Evolutionary conservation across 768 basidiomycete genomes (phyloP), one percentile per base, ranked within the genome.

Genomic region (Suillus discolor): DNA sequence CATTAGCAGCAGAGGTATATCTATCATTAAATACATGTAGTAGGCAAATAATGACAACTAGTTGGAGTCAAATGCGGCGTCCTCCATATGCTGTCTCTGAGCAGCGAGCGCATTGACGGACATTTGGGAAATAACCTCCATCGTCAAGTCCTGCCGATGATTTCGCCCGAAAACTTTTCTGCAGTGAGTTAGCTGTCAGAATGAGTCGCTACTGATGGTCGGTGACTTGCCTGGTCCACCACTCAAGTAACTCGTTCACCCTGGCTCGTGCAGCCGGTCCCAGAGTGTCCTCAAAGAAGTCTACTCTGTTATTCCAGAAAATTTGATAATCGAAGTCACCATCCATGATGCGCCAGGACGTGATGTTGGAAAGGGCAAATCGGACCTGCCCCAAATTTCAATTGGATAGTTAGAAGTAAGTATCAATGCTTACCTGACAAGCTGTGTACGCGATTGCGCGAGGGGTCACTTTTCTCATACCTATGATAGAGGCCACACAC

Each of bases 301-400:
- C 45, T 1, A 47, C n/a, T 2, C 13, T 47, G n/a, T 23, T 47
- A 2, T 6, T 23, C 45, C 45, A 47, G 2, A 47, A 47, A 1
- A 6, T 1, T n/a, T 47, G 11, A 6, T 47, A 47, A 12, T 47
- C 45, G 3, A 47, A 47, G n/a, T 47, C n/a, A 0, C 45, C 12
- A 2, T 47, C 45, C 11, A 47, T 5, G 4, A n/a, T 12, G 11
- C 8, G 11, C 45, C 45, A 47, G 8, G 45, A 47, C 23, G 45
- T 5, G 12, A 47, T 2, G 6, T 12, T 23, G 0, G 45, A 47
- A 23, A 47, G n/a, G 6, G 45, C 11, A 1, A 47, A 47, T 12
- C 51, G 49, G 28, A 72, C 47, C 71, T 72, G 25, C 25, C 23
- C 28, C 28, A 28, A 28, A 28, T 28, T 28, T 28, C 28, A 28